A percentile compares a stretch with the other conserved stretches of the same genome.
These are phyloP conservation scores for Pseudogymnoascus sp. DNA, from an alignment of 2,329 filamentous ascomycete genomes.

Conservation along the genomic window DNA sequence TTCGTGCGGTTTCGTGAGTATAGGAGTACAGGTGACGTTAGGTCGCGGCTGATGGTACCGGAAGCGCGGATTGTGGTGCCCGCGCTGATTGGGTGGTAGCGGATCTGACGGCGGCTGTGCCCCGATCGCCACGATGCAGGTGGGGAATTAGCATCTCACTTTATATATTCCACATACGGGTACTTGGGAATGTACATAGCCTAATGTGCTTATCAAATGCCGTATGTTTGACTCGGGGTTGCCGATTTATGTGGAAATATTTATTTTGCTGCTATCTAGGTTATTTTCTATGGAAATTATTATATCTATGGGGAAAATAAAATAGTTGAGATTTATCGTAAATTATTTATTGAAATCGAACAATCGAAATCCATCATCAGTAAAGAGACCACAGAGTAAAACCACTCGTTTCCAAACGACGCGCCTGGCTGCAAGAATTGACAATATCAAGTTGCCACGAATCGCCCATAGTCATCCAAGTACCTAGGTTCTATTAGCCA, in stretches of 20 bases:
- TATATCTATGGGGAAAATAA: neutral
- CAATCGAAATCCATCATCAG: neutral
- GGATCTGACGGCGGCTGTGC: slow-evolving; percentile 3
- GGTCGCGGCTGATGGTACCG: neutral
- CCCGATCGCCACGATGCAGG: neutral
- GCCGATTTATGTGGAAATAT: neutral
- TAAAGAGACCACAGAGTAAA: neutral
- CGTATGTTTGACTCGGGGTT: neutral
- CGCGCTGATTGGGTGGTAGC: neutral
- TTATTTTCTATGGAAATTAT: neutral
- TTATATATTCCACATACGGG: neutral
- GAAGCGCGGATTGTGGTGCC: neutral
- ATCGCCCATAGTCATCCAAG: slow-evolving; percentile 37
- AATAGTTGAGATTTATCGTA: neutral
- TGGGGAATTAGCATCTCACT: neutral
- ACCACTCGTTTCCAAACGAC: neutral
- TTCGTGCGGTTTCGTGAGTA: neutral
- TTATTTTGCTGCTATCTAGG: neutral
- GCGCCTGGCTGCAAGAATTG: neutral
- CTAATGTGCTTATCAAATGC: neutral
- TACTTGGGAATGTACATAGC: neutral
- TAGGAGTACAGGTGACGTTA: slow-evolving; percentile 8
- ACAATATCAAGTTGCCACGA: neutral
- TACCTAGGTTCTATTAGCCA: slow-evolving; percentile 27
- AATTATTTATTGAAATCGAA: neutral